phyloP scores from a whole-genome alignment of 2,329 filamentous ascomycete genomes.

The Gremmenia infestans region DNA sequence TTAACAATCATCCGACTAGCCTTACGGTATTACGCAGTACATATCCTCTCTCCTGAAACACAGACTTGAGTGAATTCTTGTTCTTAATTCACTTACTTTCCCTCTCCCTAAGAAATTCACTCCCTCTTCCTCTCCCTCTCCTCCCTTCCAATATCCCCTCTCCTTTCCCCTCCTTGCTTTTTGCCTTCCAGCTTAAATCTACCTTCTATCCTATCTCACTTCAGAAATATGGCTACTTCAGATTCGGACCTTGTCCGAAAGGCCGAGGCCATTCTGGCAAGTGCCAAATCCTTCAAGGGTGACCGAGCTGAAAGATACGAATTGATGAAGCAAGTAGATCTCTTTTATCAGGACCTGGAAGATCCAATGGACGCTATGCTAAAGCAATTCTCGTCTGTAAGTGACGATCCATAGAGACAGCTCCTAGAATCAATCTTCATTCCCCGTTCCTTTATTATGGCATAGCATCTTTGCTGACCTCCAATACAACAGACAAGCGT shows the following conservation, averaged over 20 bases:
- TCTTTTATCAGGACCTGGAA: conserved; percentile 8
- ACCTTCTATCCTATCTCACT: neutral
- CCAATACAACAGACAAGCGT: conserved; percentile 1
- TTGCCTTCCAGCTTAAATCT: no score
- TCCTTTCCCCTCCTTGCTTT: no score
- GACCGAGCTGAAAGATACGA: conserved; percentile 3
- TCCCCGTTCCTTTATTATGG: neutral
- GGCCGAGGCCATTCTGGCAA: conserved; percentile 9
- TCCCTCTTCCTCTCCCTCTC: no score
- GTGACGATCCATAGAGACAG: neutral
- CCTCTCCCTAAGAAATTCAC: no score
- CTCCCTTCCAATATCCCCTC: no score
- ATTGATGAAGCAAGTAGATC: conserved; percentile 10
- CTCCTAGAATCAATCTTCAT: neutral
- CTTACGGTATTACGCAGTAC: no score
- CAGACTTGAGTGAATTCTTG: no score
- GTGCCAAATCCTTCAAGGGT: conserved; percentile 5
- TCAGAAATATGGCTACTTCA: neutral
- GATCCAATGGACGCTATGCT: conserved; percentile 12
- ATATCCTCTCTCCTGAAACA: no score
- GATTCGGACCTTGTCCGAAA: conserved; percentile 4
- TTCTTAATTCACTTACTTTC: no score
- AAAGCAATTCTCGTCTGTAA: conserved; percentile 15
- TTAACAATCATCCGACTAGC: no score
- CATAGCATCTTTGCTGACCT: neutral